A percentile compares a stretch with the other conserved stretches of the same genome.
Conservation (phyloP, 2,329 filamentous ascomycete genomes). For the Fusarium albidum region DNA sequence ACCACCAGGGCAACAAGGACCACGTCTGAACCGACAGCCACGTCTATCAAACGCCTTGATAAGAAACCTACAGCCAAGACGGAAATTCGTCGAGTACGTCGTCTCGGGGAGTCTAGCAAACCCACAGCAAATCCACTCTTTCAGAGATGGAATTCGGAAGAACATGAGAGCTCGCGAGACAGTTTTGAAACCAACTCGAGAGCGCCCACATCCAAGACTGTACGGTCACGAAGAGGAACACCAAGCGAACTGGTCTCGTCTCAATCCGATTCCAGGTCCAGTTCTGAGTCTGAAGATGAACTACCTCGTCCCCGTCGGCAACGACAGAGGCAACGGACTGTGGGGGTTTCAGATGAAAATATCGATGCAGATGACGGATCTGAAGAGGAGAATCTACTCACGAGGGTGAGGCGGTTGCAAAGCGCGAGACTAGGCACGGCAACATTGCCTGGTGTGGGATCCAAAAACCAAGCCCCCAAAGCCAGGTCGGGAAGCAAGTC, state of each 20-base stretch:
- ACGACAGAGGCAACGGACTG: conserved; percentile 10
- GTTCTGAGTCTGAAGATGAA: conserved; percentile 18
- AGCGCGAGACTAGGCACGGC: conserved; percentile 6
- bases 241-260: not conserved
- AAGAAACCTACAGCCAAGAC: conserved; percentile 37
- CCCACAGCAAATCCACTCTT: conserved; percentile 43
- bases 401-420: conserved; percentile 32
- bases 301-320: conserved; percentile 13
- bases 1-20: conserved; percentile 26
- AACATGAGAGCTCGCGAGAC: conserved; percentile 18
- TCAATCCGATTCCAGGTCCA: not conserved
- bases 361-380: conserved; percentile 9
- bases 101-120: conserved; percentile 37
- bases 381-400: conserved; percentile 28
- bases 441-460: not conserved
- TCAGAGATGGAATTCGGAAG: conserved; percentile 42
- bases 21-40: conserved; percentile 7
- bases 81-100: conserved; percentile 43
- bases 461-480: conserved; percentile 1
- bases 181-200: not conserved
- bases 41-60: conserved; percentile 29
- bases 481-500: conserved; percentile 2
- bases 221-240: conserved; percentile 6
- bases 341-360: conserved; percentile 35
- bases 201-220: conserved; percentile 1